A percentile compares a stretch with the other conserved stretches of the same genome.
These are phyloP conservation scores for Russula emetica DNA, from an alignment of 768 basidiomycete species.

Conservation along the genomic window DNA sequence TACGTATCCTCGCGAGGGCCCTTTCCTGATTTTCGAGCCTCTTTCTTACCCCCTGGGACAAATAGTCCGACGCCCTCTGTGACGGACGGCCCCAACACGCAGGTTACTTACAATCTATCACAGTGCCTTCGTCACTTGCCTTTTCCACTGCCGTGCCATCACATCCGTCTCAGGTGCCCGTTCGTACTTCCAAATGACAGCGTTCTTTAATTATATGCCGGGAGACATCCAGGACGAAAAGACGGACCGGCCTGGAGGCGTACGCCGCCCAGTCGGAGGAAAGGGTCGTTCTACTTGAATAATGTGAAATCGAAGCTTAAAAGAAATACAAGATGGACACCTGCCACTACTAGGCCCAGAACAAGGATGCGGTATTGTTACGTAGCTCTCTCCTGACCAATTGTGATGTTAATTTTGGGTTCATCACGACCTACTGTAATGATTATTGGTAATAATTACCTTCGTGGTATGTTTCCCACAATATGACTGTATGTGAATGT, in stretches of 20 bases:
- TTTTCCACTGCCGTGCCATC: not conserved
- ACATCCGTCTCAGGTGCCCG: not conserved
- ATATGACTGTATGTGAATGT: too few species aligned
- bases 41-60: not conserved
- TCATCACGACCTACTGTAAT: too few species aligned
- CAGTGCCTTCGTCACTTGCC: conserved; percentile 7
- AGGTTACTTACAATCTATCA: not conserved
- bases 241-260: not conserved
- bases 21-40: conserved; percentile 12
- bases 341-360: conserved; percentile 22
- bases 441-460: too few species aligned
- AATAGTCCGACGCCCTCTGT: not conserved
- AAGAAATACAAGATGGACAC: conserved; percentile 27
- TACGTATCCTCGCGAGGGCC: conserved; percentile 15
- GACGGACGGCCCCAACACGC: conserved; percentile 5
- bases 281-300: conserved; percentile 5
- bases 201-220: conserved; percentile 14
- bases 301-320: conserved; percentile 21
- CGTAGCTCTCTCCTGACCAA: too few species aligned
- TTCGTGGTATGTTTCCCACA: too few species aligned
- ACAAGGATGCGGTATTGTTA: too few species aligned
- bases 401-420: too few species aligned
- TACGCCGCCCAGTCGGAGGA: conserved; percentile 12
- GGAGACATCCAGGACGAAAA: conserved; percentile 4
- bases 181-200: not conserved